phyloP scores from a whole-genome alignment of 306 rosid genomes.

The Lupinus albus region DNA sequence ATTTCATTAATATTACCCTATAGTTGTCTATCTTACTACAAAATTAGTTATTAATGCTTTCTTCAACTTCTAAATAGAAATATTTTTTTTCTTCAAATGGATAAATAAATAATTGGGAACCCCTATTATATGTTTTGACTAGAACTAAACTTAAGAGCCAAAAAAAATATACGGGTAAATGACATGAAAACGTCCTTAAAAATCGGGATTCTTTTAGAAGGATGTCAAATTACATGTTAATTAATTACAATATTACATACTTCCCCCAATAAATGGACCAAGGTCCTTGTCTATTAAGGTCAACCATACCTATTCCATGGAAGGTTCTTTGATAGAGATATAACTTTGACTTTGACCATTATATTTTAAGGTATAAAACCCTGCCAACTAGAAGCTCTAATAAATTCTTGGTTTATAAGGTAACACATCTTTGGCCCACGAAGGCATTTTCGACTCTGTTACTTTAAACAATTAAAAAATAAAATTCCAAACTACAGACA shows the following conservation, averaged over 20 bases:
- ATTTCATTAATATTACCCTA: too few relatives aligned
- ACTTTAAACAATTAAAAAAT: neutral
- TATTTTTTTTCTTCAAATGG: too few relatives aligned
- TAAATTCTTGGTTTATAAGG: conserved; percentile 16
- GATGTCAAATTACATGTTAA: conserved; percentile 13
- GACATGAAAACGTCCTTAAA: neutral
- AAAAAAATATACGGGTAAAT: neutral
- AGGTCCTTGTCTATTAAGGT: conserved; percentile 35
- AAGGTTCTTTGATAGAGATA: conserved; percentile 31
- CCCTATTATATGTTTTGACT: neutral
- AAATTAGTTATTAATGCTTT: too few relatives aligned
- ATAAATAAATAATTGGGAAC: too few relatives aligned
- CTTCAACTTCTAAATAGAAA: too few relatives aligned
- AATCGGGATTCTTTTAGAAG: neutral
- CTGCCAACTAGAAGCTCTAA: conserved; percentile 32
- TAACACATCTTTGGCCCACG: conserved; percentile 35
- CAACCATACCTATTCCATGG: conserved; percentile 20
- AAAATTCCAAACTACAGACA: neutral
- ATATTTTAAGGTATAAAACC: conserved; percentile 28
- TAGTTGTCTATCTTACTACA: too few relatives aligned
- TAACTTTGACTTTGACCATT: conserved; percentile 12
- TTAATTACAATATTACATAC: too few relatives aligned
- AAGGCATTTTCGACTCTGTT: conserved; percentile 31
- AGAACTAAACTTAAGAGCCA: neutral
- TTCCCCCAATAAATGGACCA: conserved; percentile 19